Evolutionary conservation across 2,329 filamentous ascomycete species (phyloP).

Genomic region (Colletotrichum sp.): DNA sequence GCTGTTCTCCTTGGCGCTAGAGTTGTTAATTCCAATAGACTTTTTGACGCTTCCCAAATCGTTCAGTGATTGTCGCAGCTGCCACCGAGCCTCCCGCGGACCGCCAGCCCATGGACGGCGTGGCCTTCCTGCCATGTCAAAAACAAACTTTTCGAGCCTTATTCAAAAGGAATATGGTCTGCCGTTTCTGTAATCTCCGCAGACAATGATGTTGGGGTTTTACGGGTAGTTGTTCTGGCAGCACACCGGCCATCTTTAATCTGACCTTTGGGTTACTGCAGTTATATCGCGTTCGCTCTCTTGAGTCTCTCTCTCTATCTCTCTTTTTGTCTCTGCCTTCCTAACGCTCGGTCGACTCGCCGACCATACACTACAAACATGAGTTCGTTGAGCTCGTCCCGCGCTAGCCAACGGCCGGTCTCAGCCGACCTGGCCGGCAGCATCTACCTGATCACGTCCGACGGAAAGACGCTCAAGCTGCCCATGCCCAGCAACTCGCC

Average conservation of each 20-base stretch:
- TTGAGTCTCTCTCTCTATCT: background rate
- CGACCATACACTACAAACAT: background rate
- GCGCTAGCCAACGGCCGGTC: background rate
- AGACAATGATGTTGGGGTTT: background rate
- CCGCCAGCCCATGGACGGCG: background rate
- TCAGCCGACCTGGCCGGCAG: constrained; percentile 26
- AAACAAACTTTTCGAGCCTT: background rate
- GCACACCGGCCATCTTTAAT: background rate
- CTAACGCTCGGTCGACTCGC: background rate
- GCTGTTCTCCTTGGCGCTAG: background rate
- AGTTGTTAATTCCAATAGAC: background rate
- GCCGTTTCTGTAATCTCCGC: background rate
- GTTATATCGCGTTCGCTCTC: background rate
- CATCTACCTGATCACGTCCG: constrained; percentile 36
- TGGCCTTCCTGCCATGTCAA: background rate
- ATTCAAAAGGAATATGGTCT: background rate
- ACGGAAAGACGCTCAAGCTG: constrained; percentile 32
- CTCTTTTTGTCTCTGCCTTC: background rate
- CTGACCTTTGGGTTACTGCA: background rate
- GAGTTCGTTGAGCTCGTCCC: background rate
- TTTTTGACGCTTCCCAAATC: background rate
- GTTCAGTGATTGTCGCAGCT: constrained; percentile 6
- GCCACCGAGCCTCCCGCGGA: background rate
- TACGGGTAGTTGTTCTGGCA: constrained; percentile 9
- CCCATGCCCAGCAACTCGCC: constrained; percentile 35